A percentile compares a stretch with the other conserved stretches of the same genome.
phyloP scores from a whole-genome alignment of 2,329 filamentous ascomycete genomes.

The Aspergillus sergii region DNA sequence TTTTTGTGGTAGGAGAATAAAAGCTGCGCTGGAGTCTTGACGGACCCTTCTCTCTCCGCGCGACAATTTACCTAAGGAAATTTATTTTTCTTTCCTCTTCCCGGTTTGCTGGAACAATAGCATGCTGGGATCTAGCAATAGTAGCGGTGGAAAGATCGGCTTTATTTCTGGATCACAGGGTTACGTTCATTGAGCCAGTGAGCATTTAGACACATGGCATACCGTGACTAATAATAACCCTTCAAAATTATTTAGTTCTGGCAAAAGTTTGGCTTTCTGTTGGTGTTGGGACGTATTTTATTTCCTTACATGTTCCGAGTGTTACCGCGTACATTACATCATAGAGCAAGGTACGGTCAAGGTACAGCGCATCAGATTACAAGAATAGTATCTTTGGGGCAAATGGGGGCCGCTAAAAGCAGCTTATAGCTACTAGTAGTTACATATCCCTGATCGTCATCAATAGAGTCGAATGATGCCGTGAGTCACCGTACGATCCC shows the following conservation, averaged over 20 bases:
- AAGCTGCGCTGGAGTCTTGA: not conserved
- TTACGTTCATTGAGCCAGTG: not conserved
- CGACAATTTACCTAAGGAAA: not conserved
- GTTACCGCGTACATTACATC: slow-evolving; percentile 7
- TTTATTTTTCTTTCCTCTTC: slow-evolving; percentile 1
- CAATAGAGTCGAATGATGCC: not conserved
- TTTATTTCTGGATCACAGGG: not conserved
- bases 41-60: not conserved
- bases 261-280: not conserved
- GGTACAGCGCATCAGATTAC: not conserved
- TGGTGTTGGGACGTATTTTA: not conserved
- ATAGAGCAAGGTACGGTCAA: not conserved
- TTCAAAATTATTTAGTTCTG: not conserved
- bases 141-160: not conserved
- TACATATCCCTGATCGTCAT: not conserved
- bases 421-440: not conserved
- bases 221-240: not conserved
- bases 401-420: not conserved
- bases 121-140: not conserved
- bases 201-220: not conserved
- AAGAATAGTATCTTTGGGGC: not conserved
- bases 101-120: not conserved
- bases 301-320: slow-evolving; percentile 1
- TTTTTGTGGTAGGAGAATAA: not conserved
- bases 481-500: not conserved